phyloP scores from a whole-genome alignment of 257 asterid genomes.

The Knoxia roxburghii region DNA sequence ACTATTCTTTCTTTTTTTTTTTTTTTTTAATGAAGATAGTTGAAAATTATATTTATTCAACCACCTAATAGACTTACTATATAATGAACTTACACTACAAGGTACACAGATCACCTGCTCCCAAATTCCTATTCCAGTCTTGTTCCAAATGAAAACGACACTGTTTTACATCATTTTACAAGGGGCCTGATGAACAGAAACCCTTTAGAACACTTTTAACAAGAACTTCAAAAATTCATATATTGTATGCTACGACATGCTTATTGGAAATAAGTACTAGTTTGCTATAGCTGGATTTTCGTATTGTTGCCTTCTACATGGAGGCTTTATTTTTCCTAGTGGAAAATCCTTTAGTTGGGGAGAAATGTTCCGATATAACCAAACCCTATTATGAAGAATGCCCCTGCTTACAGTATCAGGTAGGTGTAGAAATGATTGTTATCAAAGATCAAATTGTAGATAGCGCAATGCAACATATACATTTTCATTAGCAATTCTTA shows the following conservation, averaged over 20 bases:
- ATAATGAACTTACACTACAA: no score
- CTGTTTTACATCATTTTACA: no score
- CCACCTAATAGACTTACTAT: no score
- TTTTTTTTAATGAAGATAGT: no score
- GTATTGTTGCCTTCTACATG: no score
- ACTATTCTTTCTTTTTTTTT: no score
- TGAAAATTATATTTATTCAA: no score
- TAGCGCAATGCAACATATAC: slow-evolving; percentile 77
- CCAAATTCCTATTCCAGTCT: no score
- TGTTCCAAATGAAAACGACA: no score
- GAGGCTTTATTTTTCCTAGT: no score
- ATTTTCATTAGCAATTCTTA: slow-evolving; percentile 68
- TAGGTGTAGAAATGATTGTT: slow-evolving; percentile 66
- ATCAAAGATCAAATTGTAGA: slow-evolving; percentile 60
- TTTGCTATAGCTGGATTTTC: neutral
- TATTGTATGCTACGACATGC: neutral
- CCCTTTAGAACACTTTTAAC: neutral
- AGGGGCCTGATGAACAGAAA: slow-evolving; percentile 3
- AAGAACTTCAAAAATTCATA: neutral
- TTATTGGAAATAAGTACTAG: neutral
- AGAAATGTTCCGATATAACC: slow-evolving; percentile 72
- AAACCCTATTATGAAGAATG: slow-evolving; percentile 67
- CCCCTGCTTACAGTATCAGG: slow-evolving; percentile 69
- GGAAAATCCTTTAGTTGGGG: slow-evolving; percentile 48
- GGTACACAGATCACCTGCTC: no score